Base-by-base conservation (phyloP, 305 asterid genomes). In the Petunia hybrid region DNA sequence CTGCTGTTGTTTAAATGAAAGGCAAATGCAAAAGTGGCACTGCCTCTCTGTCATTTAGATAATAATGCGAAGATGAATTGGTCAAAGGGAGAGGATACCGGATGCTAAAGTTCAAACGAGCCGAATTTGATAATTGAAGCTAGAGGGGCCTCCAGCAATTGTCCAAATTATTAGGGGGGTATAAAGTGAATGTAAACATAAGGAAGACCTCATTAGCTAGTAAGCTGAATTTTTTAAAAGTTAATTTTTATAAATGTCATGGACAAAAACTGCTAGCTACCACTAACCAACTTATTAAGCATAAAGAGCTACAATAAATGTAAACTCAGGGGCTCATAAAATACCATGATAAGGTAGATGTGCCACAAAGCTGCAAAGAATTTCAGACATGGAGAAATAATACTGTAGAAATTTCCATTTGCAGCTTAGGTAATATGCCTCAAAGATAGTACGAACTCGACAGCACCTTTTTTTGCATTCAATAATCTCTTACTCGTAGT, bases 321-420 rank as follows among this genome's bases (percentile, higher is more conserved):
- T 45, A 22, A 45, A 48, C 42, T 71, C 41, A 31, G 61, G 14
- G 55, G 31, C 61, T 48, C 43, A 71, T 5, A 65, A 22, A 65
- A 65, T 65, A 39, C 46, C 73, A 64, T 40, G 39, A 16, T 64
- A 35, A 35, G n/a, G 12, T 62, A 35, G 38, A 16, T 16, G 8
- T 31, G n/a, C 57, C 56, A 45, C 0, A 46, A 70, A 69, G 60
- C 22, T 22, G 60, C 77, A 70, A 2, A 5, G 0, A 0, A 3
- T 2, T 70, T 70, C 77, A 45, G 59, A 70, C 77, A 70, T 46
- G 42, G 77, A 70, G 42, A 70, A 8, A 45, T 0, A 70, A 70
- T 45, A 45, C 9, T 31, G 42, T 46, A 70, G 42, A 70, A 46
- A 70, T 22, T 70, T 70, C 40, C 77, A 31, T 12, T 31, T 46